Conservation (phyloP, 2,329 filamentous ascomycete genomes). For the Sporothrix globosa region DNA sequence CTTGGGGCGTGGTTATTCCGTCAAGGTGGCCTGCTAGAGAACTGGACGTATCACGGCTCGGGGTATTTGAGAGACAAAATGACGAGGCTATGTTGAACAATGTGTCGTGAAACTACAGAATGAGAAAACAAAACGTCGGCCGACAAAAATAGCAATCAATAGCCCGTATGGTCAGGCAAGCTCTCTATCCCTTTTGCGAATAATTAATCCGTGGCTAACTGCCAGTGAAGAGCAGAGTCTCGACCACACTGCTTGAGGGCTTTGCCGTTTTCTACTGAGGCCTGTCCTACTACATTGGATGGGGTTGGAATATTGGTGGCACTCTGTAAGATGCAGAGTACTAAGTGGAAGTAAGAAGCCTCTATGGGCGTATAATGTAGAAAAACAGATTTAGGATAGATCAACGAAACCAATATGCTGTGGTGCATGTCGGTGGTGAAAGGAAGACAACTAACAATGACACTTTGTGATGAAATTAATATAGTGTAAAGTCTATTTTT, state of each 20-base stretch:
- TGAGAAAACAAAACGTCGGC: not conserved
- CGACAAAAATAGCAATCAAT: slow-evolving; percentile 1
- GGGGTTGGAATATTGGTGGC: slow-evolving; percentile 14
- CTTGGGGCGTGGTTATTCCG: not conserved
- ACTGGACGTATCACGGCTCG: not conserved
- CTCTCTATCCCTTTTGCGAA: too few relatives aligned
- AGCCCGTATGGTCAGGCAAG: not conserved
- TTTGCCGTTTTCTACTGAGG: not conserved
- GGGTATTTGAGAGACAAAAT: slow-evolving; percentile 1
- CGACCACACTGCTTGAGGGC: not conserved
- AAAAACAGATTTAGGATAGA: not conserved
- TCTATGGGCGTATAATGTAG: not conserved
- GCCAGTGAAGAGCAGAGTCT: slow-evolving; percentile 3
- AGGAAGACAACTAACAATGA: not conserved
- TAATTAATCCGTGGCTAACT: not conserved
- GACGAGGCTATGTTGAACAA: not conserved
- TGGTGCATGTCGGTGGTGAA: too few relatives aligned
- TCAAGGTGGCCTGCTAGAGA: not conserved
- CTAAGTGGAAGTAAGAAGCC: not conserved
- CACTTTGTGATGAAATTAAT: not conserved
- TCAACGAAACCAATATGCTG: too few relatives aligned
- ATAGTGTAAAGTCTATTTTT: not conserved
- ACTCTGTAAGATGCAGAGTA: not conserved
- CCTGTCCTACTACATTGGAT: not conserved
- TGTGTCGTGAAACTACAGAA: not conserved